These are phyloP conservation scores for Solanum dulcamara DNA, from an alignment of 257 asterid species.

Conservation along the genomic window DNA sequence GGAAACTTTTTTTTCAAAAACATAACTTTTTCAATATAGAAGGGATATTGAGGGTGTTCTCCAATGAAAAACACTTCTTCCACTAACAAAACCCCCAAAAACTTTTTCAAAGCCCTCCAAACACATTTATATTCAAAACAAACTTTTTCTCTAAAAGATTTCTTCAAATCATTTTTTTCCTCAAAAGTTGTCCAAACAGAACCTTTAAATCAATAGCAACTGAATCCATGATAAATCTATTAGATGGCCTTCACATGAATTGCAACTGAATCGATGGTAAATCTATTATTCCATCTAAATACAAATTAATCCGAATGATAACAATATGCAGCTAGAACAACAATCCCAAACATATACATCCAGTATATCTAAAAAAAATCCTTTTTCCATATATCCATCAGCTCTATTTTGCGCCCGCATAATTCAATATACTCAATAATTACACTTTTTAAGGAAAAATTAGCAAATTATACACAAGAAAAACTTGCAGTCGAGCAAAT, in stretches of 20 bases:
- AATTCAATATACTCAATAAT: not conserved
- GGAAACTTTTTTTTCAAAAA: not conserved
- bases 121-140: not conserved
- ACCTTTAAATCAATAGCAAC: not conserved
- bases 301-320: not conserved
- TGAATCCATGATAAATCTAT: not conserved
- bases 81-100: not conserved
- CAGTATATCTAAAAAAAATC: not conserved
- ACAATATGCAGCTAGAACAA: not conserved
- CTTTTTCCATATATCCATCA: not conserved
- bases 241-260: not conserved
- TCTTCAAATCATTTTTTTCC: not conserved
- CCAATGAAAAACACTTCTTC: not conserved
- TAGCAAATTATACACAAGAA: not conserved
- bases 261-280: not conserved
- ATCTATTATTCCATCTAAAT: not conserved
- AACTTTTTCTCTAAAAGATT: not conserved
- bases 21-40: not conserved
- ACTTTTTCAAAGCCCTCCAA: not conserved
- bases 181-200: not conserved
- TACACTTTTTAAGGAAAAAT: not conserved
- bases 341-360: not conserved
- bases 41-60: not conserved
- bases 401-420: not conserved
- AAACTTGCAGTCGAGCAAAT: not conserved